Evolutionary conservation across 169 alveolate species (phyloP).

Genomic region (Babesia sp.): DNA sequence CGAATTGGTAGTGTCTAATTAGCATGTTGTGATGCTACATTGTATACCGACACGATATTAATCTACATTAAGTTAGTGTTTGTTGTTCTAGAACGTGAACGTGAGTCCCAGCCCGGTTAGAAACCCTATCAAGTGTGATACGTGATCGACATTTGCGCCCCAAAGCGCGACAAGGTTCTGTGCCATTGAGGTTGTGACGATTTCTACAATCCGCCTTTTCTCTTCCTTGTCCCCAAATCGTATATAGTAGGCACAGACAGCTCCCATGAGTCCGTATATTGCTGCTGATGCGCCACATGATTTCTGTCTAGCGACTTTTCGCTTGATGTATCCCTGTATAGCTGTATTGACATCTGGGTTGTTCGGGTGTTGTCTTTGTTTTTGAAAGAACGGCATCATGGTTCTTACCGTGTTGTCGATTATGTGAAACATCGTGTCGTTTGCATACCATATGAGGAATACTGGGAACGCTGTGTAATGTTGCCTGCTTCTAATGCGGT

Average conservation of each 20-base stretch:
- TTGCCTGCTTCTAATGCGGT: conserved; percentile 28
- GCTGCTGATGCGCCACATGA: conserved; percentile 65
- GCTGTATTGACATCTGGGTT: conserved; percentile 5
- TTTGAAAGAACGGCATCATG: neutral
- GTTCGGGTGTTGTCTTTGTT: neutral
- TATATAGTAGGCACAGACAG: conserved; percentile 43
- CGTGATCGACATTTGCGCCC: conserved; percentile 51
- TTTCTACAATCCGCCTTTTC: conserved; percentile 10
- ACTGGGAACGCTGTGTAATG: conserved; percentile 18
- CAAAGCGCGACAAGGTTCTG: conserved; percentile 29
- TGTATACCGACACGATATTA: neutral
- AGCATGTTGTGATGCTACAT: neutral
- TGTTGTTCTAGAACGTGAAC: neutral
- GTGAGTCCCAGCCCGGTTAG: conserved; percentile 42
- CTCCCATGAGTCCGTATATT: conserved; percentile 66
- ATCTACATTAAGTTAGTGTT: neutral
- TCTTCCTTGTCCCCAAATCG: conserved; percentile 21
- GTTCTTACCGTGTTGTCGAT: neutral
- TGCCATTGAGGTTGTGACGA: conserved; percentile 17
- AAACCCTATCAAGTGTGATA: conserved; percentile 64
- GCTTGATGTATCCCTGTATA: conserved; percentile 1
- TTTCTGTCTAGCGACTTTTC: neutral
- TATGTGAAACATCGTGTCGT: conserved; percentile 21
- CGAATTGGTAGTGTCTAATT: neutral
- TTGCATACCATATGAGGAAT: conserved; percentile 26